These are phyloP conservation scores for Clavulina sp. DNA, from an alignment of 768 basidiomycete genomes.

Conservation along the genomic window DNA sequence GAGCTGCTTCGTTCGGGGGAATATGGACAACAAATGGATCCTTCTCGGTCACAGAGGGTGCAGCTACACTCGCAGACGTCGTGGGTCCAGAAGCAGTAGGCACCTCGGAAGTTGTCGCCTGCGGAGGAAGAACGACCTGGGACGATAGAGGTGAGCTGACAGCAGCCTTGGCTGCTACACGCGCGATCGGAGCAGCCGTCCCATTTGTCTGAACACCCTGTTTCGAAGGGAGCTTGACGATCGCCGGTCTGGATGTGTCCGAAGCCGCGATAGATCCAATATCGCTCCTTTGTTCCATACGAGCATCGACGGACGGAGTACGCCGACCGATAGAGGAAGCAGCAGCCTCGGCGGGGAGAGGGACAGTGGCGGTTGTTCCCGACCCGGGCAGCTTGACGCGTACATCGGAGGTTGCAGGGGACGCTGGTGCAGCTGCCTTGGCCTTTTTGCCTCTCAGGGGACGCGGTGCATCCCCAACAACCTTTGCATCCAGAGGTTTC, in stretches of 20 bases:
- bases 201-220: neutral
- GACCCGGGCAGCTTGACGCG: slow-evolving; percentile 47
- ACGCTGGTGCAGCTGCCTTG: slow-evolving; percentile 19
- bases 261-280: no score
- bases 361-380: neutral
- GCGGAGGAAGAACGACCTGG: neutral
- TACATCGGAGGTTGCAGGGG: slow-evolving; percentile 21
- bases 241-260: neutral
- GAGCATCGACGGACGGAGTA: no score
- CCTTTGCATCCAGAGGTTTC: slow-evolving; percentile 66
- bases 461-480: slow-evolving; percentile 41
- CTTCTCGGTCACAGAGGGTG: no score
- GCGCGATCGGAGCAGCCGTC: neutral
- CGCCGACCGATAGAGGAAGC: neutral
- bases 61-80: no score
- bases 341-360: no score
- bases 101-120: neutral
- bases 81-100: neutral
- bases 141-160: neutral
- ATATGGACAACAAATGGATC: slow-evolving; percentile 29
- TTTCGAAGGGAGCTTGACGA: neutral
- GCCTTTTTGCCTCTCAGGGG: slow-evolving; percentile 28
- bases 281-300: no score
- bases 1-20: slow-evolving; percentile 14
- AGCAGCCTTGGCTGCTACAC: neutral